Percentiles rank a stretch among this genome's conserved stretches.
phyloP scores from a whole-genome alignment of 805 yeast species.

The Debaryomyces tyrocola region DNA sequence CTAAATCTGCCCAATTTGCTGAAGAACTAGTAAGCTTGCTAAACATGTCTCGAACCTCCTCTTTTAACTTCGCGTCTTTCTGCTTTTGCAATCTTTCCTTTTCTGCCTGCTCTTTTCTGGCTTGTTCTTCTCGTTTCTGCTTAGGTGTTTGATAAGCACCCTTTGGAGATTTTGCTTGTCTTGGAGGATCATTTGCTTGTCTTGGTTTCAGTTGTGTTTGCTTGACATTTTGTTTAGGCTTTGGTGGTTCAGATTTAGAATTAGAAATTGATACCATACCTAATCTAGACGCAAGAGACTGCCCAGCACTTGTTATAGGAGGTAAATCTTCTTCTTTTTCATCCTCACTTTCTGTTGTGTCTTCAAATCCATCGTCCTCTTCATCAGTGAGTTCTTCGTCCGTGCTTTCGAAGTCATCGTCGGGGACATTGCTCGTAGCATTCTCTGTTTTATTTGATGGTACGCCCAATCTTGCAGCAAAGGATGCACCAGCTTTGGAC shows the following conservation, averaged over 20 bases:
- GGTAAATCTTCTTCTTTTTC: conserved; percentile 14
- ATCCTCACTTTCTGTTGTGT: not conserved
- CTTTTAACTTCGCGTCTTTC: conserved; percentile 20
- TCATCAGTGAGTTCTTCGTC: conserved; percentile 5
- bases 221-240: not conserved
- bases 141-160: conserved; percentile 7
- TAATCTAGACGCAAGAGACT: conserved; percentile 31
- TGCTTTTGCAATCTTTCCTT: conserved; percentile 2
- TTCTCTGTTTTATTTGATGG: not conserved
- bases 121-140: conserved; percentile 5
- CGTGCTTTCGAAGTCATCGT: conserved; percentile 8
- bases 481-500: conserved; percentile 29
- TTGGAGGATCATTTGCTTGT: not conserved
- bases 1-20: conserved; percentile 35
- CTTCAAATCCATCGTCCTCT: not conserved
- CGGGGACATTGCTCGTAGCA: not conserved
- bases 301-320: conserved; percentile 33
- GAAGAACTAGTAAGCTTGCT: conserved; percentile 27
- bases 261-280: conserved; percentile 13
- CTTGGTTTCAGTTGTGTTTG: not conserved
- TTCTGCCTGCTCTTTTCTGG: conserved; percentile 5
- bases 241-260: not conserved
- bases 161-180: conserved; percentile 3
- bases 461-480: conserved; percentile 31
- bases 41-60: conserved; percentile 27